Conservation (phyloP, 495 filamentous ascomycete genomes). For the Neurospora africana region DNA sequence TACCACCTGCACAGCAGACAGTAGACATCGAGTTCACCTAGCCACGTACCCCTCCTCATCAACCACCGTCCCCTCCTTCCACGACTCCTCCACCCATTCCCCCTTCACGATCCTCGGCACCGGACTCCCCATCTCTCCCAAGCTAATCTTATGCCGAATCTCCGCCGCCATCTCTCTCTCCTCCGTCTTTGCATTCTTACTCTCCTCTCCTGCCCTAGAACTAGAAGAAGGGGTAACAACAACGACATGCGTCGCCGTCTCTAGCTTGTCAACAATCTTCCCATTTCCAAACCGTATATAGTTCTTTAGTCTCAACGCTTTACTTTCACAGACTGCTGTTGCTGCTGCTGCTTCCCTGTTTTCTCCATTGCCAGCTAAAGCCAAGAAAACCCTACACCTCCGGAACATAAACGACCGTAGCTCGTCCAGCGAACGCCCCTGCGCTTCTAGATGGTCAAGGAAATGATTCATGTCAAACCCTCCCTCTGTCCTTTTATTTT, state of each 20-base stretch:
- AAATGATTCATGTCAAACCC: slow-evolving; percentile 32
- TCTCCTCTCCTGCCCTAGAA: slow-evolving; percentile 16
- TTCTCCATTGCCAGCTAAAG: slow-evolving; percentile 4
- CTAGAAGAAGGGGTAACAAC: slow-evolving; percentile 20
- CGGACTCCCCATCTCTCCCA: slow-evolving; percentile 19
- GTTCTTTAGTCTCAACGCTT: slow-evolving; percentile 26
- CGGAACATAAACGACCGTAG: slow-evolving; percentile 59
- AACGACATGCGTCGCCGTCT: slow-evolving; percentile 56
- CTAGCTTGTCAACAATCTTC: slow-evolving; percentile 32
- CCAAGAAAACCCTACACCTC: slow-evolving; percentile 46
- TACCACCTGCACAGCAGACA: background rate
- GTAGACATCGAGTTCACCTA: background rate
- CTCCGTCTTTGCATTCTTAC: slow-evolving; percentile 10
- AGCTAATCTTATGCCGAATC: slow-evolving; percentile 34
- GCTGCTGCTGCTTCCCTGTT: background rate
- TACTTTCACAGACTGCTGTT: slow-evolving; percentile 5
- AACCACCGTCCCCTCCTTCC: slow-evolving; percentile 64
- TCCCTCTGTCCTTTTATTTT: background rate
- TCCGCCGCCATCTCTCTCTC: slow-evolving; percentile 28
- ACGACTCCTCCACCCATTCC: slow-evolving; percentile 71
- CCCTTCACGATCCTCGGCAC: slow-evolving; percentile 61
- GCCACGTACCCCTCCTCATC: slow-evolving; percentile 64
- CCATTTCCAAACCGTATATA: slow-evolving; percentile 58
- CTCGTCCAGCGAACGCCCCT: slow-evolving; percentile 38
- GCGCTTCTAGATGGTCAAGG: slow-evolving; percentile 44